Percentiles rank a stretch among this genome's conserved stretches.
These are phyloP conservation scores for Trichophyton simii DNA, from an alignment of 2,329 filamentous ascomycete species.

Conservation along the genomic window DNA sequence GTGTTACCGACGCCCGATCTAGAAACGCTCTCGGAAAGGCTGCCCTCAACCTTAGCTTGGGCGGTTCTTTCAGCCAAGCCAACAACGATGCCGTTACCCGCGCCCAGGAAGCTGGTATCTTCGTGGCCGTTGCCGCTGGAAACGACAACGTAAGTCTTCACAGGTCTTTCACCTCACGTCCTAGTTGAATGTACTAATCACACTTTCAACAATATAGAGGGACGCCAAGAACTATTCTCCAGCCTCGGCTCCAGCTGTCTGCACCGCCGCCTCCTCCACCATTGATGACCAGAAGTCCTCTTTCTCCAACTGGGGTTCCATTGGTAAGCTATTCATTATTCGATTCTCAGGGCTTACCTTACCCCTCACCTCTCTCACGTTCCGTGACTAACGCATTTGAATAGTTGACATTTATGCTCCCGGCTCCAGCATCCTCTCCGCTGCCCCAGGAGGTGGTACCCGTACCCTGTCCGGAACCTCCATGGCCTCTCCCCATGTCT, in stretches of 20 bases:
- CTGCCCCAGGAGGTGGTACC: constrained; percentile 39
- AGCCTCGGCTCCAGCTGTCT: constrained; percentile 27
- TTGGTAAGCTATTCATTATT: constrained; percentile 16
- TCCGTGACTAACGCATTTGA: background rate
- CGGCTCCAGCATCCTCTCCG: constrained; percentile 39
- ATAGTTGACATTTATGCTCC: constrained; percentile 46
- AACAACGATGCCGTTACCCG: constrained; percentile 29
- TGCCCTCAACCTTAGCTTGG: constrained; percentile 27
- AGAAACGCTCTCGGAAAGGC: constrained; percentile 21
- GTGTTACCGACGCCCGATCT: constrained; percentile 22
- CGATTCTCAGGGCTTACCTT: background rate
- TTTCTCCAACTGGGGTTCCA: constrained; percentile 34
- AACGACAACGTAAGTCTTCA: constrained; percentile 23
- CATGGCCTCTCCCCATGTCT: constrained; percentile 35
- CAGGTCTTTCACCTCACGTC: too few relatives aligned
- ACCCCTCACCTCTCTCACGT: background rate
- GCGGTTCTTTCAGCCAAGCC: constrained; percentile 25
- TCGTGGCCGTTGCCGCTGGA: constrained; percentile 32
- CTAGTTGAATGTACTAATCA: background rate
- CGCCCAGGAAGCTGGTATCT: constrained; percentile 27
- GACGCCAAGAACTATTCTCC: constrained; percentile 27
- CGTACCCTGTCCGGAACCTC: constrained; percentile 32
- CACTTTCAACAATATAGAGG: constrained; percentile 10
- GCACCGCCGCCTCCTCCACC: constrained; percentile 33
- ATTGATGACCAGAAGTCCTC: constrained; percentile 22